These are phyloP conservation scores for Orbilia blumenaviensis DNA, from an alignment of 2,329 filamentous ascomycete genomes.

Conservation along the genomic window DNA sequence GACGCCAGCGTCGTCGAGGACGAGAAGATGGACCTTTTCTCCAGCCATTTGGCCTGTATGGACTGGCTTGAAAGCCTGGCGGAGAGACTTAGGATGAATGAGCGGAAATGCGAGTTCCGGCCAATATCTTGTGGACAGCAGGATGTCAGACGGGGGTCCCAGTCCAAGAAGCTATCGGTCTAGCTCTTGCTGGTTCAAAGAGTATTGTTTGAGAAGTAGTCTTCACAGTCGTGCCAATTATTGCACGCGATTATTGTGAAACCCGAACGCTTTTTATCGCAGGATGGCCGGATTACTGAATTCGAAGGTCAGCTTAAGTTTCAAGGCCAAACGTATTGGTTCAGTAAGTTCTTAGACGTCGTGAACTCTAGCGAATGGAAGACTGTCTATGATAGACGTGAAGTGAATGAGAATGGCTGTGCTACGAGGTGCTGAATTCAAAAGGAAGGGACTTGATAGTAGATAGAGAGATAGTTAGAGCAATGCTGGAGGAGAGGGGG, in stretches of 20 bases:
- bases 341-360: constrained; percentile 4
- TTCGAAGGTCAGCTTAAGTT: too few species aligned
- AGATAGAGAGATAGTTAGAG: constrained; percentile 13
- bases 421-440: constrained; percentile 5
- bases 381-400: constrained; percentile 11
- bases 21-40: constrained; percentile 79
- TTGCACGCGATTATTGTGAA: neutral
- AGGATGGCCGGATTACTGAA: neutral
- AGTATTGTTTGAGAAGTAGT: neutral
- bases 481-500: neutral
- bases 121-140: constrained; percentile 19
- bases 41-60: constrained; percentile 22
- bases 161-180: constrained; percentile 9
- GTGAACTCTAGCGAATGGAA: constrained; percentile 18
- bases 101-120: constrained; percentile 40
- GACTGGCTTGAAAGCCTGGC: constrained; percentile 5
- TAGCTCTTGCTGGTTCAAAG: constrained; percentile 1
- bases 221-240: neutral
- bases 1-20: constrained; percentile 90
- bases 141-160: constrained; percentile 2
- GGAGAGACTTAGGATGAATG: constrained; percentile 30
- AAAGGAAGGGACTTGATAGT: constrained; percentile 19
- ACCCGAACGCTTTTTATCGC: neutral
- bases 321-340: neutral
- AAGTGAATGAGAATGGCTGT: constrained; percentile 37